Evolutionary conservation across 1,284 basidiomycete genomes (phyloP).

Genomic region (Porodaedalea pini): DNA sequence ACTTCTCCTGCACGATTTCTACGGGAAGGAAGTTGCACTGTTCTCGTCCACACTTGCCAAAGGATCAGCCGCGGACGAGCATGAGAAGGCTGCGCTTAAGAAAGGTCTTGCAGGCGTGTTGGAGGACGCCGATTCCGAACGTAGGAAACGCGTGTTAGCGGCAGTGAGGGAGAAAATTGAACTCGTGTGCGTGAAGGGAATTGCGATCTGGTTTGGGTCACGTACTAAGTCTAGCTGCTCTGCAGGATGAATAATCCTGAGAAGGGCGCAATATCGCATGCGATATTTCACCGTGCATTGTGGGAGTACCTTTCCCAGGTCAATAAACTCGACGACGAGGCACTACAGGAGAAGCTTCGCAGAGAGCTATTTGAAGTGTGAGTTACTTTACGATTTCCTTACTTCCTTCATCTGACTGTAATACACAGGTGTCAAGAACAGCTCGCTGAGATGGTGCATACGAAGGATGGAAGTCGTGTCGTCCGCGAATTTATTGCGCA

Average conservation of each 20-base stretch:
- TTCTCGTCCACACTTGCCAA: conserved; percentile 42
- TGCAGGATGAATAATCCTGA: conserved; percentile 83
- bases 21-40: conserved; percentile 79
- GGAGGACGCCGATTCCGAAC: conserved; percentile 59
- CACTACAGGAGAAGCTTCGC: conserved; percentile 58
- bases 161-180: conserved; percentile 71
- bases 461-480: conserved; percentile 82
- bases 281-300: conserved; percentile 78
- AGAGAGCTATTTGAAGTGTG: conserved; percentile 68
- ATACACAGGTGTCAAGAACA: conserved; percentile 68
- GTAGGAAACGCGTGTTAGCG: conserved; percentile 60
- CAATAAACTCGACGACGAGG: conserved; percentile 47
- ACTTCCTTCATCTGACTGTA: background rate
- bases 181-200: conserved; percentile 57
- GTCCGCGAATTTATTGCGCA: conserved; percentile 79
- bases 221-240: background rate
- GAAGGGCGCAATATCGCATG: conserved; percentile 81
- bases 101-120: conserved; percentile 66
- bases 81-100: conserved; percentile 60
- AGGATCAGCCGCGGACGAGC: conserved; percentile 47
- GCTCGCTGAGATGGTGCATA: conserved; percentile 88
- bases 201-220: conserved; percentile 7
- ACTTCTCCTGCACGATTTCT: conserved; percentile 79
- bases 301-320: conserved; percentile 73
- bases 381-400: background rate